Percentiles rank a stretch among this genome's conserved stretches.
These are phyloP conservation scores for Yamadazyma jaroonii DNA, from an alignment of 1,139 yeast genomes.

Conservation along the genomic window DNA sequence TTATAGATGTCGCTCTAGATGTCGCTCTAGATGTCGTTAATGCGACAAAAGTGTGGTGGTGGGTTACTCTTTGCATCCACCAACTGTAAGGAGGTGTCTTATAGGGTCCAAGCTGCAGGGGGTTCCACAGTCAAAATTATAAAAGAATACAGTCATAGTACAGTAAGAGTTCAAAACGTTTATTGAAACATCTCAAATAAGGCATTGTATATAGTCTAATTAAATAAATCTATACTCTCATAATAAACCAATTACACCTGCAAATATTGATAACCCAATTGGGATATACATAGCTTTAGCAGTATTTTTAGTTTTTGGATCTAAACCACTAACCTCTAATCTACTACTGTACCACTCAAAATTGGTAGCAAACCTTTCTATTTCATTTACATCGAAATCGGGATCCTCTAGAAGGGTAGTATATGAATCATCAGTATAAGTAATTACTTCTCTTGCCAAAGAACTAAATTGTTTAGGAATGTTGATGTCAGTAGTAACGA, in stretches of 20 bases:
- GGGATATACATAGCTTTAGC: neutral
- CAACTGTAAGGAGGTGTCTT: too few relatives aligned
- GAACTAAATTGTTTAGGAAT: conserved; percentile 25
- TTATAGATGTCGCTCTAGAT: too few relatives aligned
- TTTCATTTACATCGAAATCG: conserved; percentile 17
- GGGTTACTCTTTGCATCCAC: too few relatives aligned
- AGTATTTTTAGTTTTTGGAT: neutral
- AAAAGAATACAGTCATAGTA: too few relatives aligned
- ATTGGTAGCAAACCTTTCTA: conserved; percentile 28
- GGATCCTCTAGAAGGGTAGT: conserved; percentile 30
- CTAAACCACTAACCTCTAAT: conserved; percentile 14
- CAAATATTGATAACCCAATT: neutral
- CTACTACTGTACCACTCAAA: conserved; percentile 33
- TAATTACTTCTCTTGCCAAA: conserved; percentile 20
- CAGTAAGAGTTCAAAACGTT: too few relatives aligned
- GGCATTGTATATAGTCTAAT: too few relatives aligned
- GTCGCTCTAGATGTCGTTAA: too few relatives aligned
- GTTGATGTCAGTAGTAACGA: conserved; percentile 20
- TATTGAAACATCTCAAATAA: too few relatives aligned
- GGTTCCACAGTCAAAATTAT: too few relatives aligned
- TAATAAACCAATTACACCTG: conserved; percentile 4
- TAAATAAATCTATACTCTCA: neutral
- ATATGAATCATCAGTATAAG: conserved; percentile 29
- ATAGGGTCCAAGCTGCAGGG: too few relatives aligned
- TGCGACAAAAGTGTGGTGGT: too few relatives aligned